Percentiles rank a stretch among this genome's conserved stretches.
Conservation (phyloP, 495 filamentous ascomycete genomes). For the Talaromyces ruber region DNA sequence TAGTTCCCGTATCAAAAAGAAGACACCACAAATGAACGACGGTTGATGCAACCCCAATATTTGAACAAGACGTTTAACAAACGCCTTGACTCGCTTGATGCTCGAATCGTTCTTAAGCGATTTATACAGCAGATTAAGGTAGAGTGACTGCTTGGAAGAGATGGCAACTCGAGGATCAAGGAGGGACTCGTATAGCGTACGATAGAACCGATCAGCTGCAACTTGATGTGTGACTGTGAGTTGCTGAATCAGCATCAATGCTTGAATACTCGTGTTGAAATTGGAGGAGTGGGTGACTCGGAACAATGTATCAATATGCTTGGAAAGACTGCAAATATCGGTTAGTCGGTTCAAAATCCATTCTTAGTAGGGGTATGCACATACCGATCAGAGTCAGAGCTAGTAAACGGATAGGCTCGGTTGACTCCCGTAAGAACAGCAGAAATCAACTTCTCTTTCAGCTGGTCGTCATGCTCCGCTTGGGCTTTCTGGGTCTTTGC, state of each 20-base stretch:
- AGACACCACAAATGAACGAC: conserved; percentile 78
- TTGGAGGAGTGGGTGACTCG: conserved; percentile 94
- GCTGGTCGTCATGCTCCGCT: conserved; percentile 50
- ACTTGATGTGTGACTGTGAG: conserved; percentile 69
- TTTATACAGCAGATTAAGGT: conserved; percentile 85
- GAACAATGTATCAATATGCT: conserved; percentile 89
- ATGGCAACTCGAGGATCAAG: conserved; percentile 78
- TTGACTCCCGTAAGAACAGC: conserved; percentile 90
- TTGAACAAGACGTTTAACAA: conserved; percentile 87
- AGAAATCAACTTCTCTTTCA: conserved; percentile 82
- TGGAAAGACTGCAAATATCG: conserved; percentile 52
- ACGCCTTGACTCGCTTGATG: conserved; percentile 84
- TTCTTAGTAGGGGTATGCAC: conserved; percentile 15
- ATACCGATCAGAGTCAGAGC: conserved; percentile 64
- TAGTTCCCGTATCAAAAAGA: conserved; percentile 81
- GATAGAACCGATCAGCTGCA: conserved; percentile 82
- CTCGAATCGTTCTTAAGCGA: conserved; percentile 80
- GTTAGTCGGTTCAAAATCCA: conserved; percentile 14
- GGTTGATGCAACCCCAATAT: conserved; percentile 82
- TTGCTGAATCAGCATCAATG: conserved; percentile 92
- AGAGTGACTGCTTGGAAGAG: conserved; percentile 91
- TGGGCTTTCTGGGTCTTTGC: conserved; percentile 42
- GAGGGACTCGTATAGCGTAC: conserved; percentile 90
- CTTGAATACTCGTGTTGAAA: conserved; percentile 97
- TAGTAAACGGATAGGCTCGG: conserved; percentile 86